phyloP scores from a whole-genome alignment of 768 basidiomycete genomes.

The Tremella fuciformis region DNA sequence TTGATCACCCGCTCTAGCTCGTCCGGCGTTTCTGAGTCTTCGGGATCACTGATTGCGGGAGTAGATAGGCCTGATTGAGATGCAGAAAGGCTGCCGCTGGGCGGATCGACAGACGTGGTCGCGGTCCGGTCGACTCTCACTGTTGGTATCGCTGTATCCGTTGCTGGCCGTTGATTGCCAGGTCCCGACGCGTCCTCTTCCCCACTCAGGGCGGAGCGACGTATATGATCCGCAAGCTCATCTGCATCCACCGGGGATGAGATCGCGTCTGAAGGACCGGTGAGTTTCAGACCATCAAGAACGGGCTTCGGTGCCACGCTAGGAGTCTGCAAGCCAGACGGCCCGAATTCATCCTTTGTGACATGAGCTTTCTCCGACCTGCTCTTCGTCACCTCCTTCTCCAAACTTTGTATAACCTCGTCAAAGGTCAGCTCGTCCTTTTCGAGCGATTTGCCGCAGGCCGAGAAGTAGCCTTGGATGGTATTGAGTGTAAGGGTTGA shows the following conservation, averaged over 20 bases:
- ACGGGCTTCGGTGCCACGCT: constrained; percentile 52
- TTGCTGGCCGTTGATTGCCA: constrained; percentile 29
- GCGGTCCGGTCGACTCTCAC: constrained; percentile 33
- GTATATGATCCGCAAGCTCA: constrained; percentile 54
- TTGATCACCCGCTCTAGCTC: constrained; percentile 80
- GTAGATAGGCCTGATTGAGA: constrained; percentile 15
- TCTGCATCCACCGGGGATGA: constrained; percentile 58
- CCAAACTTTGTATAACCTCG: constrained; percentile 78
- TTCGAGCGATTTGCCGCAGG: constrained; percentile 63
- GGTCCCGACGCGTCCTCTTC: constrained; percentile 15
- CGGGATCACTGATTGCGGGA: constrained; percentile 45
- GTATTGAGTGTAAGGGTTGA: constrained; percentile 81
- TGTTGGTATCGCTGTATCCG: constrained; percentile 20
- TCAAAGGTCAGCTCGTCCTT: constrained; percentile 71
- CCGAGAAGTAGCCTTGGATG: constrained; percentile 74
- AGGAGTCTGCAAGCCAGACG: constrained; percentile 45
- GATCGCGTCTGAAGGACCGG: constrained; percentile 55
- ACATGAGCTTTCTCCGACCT: constrained; percentile 68
- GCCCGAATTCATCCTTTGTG: constrained; percentile 55
- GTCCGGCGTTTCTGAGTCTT: constrained; percentile 24
- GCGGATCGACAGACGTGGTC: constrained; percentile 9
- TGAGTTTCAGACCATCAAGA: constrained; percentile 36
- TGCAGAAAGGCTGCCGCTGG: constrained; percentile 13
- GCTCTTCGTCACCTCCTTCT: constrained; percentile 74
- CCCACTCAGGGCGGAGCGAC: constrained; percentile 20